Conservation (phyloP, 768 basidiomycete species). For the Cytidiella melzeri region DNA sequence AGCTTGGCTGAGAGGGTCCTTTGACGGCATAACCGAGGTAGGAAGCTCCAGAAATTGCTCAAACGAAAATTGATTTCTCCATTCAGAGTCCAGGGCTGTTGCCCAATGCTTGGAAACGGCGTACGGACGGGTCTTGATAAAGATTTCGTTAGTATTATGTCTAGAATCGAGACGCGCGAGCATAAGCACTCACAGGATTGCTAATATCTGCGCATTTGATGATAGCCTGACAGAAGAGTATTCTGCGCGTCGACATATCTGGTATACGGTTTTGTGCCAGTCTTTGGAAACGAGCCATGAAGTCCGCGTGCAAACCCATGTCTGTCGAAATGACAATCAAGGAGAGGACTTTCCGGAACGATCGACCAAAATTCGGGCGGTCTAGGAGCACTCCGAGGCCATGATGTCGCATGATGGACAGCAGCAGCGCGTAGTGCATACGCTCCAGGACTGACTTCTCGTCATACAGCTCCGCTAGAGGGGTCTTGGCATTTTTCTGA, state of each 20-base stretch:
- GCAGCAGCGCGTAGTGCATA: constrained; percentile 81
- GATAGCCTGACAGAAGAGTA: constrained; percentile 81
- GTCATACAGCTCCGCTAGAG: constrained; percentile 83
- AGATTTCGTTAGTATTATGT: constrained; percentile 5
- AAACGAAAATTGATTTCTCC: constrained; percentile 83
- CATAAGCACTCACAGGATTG: constrained; percentile 75
- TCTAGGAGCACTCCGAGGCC: constrained; percentile 68
- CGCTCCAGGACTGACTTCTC: constrained; percentile 88
- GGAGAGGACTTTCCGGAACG: constrained; percentile 70
- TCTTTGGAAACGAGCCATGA: constrained; percentile 63
- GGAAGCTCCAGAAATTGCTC: constrained; percentile 76
- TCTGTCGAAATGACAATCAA: constrained; percentile 89
- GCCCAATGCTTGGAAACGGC: constrained; percentile 94
- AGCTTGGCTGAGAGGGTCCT: constrained; percentile 58
- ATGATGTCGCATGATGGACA: constrained; percentile 75
- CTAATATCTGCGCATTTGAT: constrained; percentile 99
- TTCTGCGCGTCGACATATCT: constrained; percentile 40
- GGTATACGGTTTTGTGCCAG: constrained; percentile 33
- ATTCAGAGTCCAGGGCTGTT: constrained; percentile 79
- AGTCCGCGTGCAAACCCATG: constrained; percentile 85
- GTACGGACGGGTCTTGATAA: constrained; percentile 77
- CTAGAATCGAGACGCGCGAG: neutral
- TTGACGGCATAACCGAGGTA: constrained; percentile 41
- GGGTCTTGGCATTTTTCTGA: constrained; percentile 91
- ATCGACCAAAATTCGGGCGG: constrained; percentile 37